Percentiles rank a stretch among this genome's conserved stretches.
Evolutionary conservation across 2,329 filamentous ascomycete genomes (phyloP).

Genomic region (Epichloe festucae): DNA sequence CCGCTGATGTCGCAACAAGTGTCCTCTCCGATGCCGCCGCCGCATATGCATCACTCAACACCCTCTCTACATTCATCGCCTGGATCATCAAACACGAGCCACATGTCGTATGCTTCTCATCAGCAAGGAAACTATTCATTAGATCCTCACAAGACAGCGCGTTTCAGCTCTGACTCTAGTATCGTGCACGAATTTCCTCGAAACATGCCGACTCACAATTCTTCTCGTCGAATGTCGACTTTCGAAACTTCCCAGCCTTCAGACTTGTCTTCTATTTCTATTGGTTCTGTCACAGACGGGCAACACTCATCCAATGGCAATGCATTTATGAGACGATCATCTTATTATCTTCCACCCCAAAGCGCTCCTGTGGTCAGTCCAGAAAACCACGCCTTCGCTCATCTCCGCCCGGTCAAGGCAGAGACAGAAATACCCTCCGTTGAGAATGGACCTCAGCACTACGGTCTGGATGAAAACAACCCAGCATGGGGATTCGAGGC

Average conservation of each 20-base stretch:
- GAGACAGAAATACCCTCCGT: slow-evolving; percentile 7
- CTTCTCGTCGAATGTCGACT: slow-evolving; percentile 10
- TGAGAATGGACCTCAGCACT: slow-evolving; percentile 9
- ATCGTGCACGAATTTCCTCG: slow-evolving; percentile 13
- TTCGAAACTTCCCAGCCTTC: slow-evolving; percentile 10
- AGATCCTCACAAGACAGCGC: slow-evolving; percentile 5
- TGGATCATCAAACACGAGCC: slow-evolving; percentile 1
- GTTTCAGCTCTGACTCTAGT: slow-evolving; percentile 8
- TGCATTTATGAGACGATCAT: slow-evolving; percentile 2
- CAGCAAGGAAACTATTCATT: slow-evolving; percentile 12
- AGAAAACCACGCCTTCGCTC: slow-evolving; percentile 9
- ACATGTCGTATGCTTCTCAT: slow-evolving; percentile 1
- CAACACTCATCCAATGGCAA: slow-evolving; percentile 6
- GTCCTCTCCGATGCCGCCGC: not conserved
- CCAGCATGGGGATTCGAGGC: slow-evolving; percentile 8
- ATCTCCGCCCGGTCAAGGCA: slow-evolving; percentile 9
- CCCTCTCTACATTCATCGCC: slow-evolving; percentile 8
- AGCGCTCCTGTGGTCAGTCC: slow-evolving; percentile 6
- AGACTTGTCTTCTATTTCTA: slow-evolving; percentile 7
- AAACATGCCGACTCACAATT: slow-evolving; percentile 12
- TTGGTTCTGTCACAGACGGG: slow-evolving; percentile 6
- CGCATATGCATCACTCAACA: slow-evolving; percentile 4
- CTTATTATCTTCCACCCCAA: slow-evolving; percentile 11
- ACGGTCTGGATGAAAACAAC: slow-evolving; percentile 8
- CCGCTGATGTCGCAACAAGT: slow-evolving; percentile 3